phyloP scores from a whole-genome alignment of 495 filamentous ascomycete genomes.

The Staphylotrichum tortipilum region DNA sequence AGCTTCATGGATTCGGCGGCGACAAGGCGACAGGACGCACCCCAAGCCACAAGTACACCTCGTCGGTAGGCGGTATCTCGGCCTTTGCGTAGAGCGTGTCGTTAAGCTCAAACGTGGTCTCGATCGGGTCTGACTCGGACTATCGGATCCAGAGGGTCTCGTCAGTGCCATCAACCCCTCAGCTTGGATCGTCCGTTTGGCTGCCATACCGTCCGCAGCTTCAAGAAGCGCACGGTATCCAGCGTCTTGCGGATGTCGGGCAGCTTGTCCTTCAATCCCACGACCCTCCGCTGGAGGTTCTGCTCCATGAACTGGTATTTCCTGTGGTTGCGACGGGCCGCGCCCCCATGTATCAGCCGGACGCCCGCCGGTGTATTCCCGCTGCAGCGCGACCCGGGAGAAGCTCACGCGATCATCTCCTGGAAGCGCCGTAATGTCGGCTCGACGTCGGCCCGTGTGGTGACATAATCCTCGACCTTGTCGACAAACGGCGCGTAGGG shows the following conservation, averaged over 20 bases:
- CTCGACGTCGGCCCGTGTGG: slow-evolving; percentile 79
- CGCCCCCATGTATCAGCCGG: not conserved
- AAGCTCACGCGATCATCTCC: slow-evolving; percentile 88
- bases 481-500: slow-evolving; percentile 93
- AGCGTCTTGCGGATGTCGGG: slow-evolving; percentile 97
- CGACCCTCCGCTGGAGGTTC: slow-evolving; percentile 76
- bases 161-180: not conserved
- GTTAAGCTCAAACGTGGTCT: slow-evolving; percentile 92
- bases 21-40: slow-evolving; percentile 46
- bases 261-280: slow-evolving; percentile 84
- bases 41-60: slow-evolving; percentile 95
- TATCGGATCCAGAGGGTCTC: slow-evolving; percentile 6
- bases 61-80: slow-evolving; percentile 67
- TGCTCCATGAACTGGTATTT: slow-evolving; percentile 99
- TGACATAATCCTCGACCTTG: slow-evolving; percentile 90
- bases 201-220: slow-evolving; percentile 51
- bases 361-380: not conserved
- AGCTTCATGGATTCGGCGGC: no score
- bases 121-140: slow-evolving; percentile 54
- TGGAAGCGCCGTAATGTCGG: slow-evolving; percentile 84
- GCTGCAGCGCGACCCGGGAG: not conserved
- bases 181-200: not conserved
- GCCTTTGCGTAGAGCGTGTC: slow-evolving; percentile 93
- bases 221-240: slow-evolving; percentile 81
- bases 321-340: slow-evolving; percentile 40